Base-by-base conservation (phyloP, 495 filamentous ascomycete species). In the Xylaria nigripes region DNA sequence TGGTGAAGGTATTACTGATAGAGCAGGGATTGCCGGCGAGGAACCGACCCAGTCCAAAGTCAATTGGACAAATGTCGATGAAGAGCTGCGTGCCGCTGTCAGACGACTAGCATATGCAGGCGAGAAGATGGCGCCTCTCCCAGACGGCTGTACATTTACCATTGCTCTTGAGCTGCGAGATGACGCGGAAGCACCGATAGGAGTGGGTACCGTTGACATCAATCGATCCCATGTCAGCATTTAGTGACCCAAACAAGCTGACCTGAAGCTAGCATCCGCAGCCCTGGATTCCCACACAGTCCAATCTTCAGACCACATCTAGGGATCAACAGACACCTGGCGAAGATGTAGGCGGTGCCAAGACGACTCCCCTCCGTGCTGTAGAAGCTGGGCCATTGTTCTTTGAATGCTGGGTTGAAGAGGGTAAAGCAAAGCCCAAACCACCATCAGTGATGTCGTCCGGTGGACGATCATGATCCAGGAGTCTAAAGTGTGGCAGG, bases 141-240 rank as follows among this genome's bases (percentile, higher is more conserved):
- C 90, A 0, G 70, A 77, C 19, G 79, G 85, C 55, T 94, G 90
- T 68, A 86, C 86, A 16, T 97, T 89, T 62, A 95, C 89, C 13
- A 74, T 97, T 23, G 88, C 85, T 29, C 83, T 96, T 24, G 93
- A 97, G 70, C 72, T 96, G 56, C 79, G 82, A 32, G 84, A 88
- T 47, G 82, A 87, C 45, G 79, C 80, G 2, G 75, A 83, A 36
- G 80, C 86, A 19, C 93, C 90, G n/a, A 82, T 90, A 57, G 83
- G 83, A 38, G 81, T 75, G 72, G 64, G 71, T 70, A 15, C 9
- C 12, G 16, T 24, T 25, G 2, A 40, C 23, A 23, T 42, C 6
- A 25, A 12, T 40, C 5, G 32, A 38, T 27, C 21, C 16, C 23
- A n/a, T 30, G 40, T 9, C 34, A 16, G 1, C 27, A 24, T 49